phyloP scores from a whole-genome alignment of 225 moss, liverwort and hornwort species.

The Polytrichum formosum region DNA sequence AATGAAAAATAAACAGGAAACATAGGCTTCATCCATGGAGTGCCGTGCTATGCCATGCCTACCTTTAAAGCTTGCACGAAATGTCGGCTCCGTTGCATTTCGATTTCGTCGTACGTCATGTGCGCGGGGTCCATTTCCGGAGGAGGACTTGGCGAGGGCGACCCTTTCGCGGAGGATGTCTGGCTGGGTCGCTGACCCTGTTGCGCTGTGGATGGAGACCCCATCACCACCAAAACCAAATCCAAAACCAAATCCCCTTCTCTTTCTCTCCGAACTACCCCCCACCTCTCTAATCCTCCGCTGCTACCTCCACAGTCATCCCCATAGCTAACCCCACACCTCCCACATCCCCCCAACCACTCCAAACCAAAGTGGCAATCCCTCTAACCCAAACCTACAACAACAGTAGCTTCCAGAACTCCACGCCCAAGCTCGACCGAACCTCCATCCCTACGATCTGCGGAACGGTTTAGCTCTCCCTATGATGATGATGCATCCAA shows the following conservation, averaged over 20 bases:
- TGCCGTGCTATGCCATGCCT: no score
- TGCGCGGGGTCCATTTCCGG: conserved; percentile 39
- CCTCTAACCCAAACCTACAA: no score
- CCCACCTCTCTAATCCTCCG: background rate
- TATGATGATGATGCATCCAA: no score
- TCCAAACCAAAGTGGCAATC: no score
- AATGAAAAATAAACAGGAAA: no score
- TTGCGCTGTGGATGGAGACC: conserved; percentile 12
- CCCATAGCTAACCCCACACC: background rate
- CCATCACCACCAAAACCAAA: conserved; percentile 1
- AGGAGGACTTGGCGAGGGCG: conserved; percentile 1
- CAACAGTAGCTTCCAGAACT: no score
- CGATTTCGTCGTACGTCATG: conserved; percentile 60
- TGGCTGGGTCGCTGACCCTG: conserved; percentile 3
- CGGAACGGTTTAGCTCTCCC: no score
- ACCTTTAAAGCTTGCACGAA: conserved; percentile 64
- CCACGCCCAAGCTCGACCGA: no score
- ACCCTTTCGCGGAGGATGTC: background rate
- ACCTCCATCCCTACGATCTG: no score
- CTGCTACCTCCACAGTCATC: background rate
- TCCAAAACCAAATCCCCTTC: background rate
- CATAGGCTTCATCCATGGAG: no score
- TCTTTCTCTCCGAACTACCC: background rate
- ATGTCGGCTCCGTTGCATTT: conserved; percentile 68
- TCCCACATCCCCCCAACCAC: no score